phyloP scores from a whole-genome alignment of 441 rosid species.

The Hypseocharis bilobata region DNA sequence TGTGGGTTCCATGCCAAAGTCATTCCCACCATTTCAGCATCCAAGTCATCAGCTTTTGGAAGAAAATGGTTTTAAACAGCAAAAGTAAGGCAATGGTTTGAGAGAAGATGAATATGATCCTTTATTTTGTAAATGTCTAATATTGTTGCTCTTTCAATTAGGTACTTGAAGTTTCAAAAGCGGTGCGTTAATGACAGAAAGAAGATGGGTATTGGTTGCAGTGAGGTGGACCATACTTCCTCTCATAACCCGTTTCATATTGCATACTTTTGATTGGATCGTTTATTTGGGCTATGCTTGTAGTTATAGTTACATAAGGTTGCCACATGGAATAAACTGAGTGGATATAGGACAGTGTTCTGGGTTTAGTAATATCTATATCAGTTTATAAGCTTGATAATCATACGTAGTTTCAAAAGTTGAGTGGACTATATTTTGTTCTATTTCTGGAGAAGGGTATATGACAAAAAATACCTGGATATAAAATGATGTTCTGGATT shows the following conservation, averaged over 20 bases:
- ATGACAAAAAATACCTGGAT: too few species aligned
- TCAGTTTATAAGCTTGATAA: too few species aligned
- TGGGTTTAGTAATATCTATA: too few species aligned
- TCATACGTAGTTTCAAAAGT: too few species aligned
- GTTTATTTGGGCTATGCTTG: neutral
- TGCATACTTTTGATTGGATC: neutral
- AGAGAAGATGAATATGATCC: neutral
- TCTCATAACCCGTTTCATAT: neutral
- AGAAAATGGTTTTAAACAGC: slow-evolving; percentile 93
- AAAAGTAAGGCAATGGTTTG: slow-evolving; percentile 52
- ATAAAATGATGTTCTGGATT: too few species aligned
- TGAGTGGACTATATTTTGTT: too few species aligned
- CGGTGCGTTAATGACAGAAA: slow-evolving; percentile 86
- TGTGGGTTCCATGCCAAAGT: slow-evolving; percentile 85
- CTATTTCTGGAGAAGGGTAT: too few species aligned
- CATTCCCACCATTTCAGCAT: slow-evolving; percentile 88
- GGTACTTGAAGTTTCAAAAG: slow-evolving; percentile 81
- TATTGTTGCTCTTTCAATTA: slow-evolving; percentile 26
- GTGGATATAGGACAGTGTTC: too few species aligned
- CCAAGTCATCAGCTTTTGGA: slow-evolving; percentile 89
- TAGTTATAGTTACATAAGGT: neutral
- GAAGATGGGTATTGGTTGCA: slow-evolving; percentile 80
- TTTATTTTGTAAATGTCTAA: slow-evolving; percentile 15
- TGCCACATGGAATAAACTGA: too few species aligned
- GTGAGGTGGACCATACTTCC: slow-evolving; percentile 52